phyloP scores from a whole-genome alignment of 495 filamentous ascomycete species.

The Penicillium steckii region DNA sequence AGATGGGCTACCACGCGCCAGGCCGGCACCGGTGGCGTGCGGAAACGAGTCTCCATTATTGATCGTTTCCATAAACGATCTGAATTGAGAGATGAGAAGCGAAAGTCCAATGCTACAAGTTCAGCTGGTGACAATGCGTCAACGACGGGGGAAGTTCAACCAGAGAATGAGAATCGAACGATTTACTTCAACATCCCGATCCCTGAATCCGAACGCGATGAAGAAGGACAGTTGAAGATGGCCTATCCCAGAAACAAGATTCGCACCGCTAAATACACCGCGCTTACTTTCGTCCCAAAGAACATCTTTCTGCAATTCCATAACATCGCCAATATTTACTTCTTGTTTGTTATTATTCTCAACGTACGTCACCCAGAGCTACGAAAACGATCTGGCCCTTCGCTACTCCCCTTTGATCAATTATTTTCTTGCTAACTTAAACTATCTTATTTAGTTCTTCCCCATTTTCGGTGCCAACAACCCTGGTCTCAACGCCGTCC shows the following conservation, averaged over 20 bases:
- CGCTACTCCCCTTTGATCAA: not conserved
- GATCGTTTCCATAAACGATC: slow-evolving; percentile 68
- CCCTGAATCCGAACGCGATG: slow-evolving; percentile 74
- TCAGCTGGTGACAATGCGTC: slow-evolving; percentile 38
- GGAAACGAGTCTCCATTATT: slow-evolving; percentile 84
- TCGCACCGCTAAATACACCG: slow-evolving; percentile 94
- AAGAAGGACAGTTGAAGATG: slow-evolving; percentile 69
- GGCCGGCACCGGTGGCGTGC: slow-evolving; percentile 65
- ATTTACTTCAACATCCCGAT: slow-evolving; percentile 88
- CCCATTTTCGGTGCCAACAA: slow-evolving; percentile 92
- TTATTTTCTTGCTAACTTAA: slow-evolving; percentile 3
- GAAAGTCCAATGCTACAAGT: slow-evolving; percentile 50
- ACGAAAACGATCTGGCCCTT: not conserved
- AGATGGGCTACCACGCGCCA: slow-evolving; percentile 93
- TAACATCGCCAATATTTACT: slow-evolving; percentile 98
- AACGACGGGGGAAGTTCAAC: slow-evolving; percentile 37
- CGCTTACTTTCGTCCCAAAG: slow-evolving; percentile 95
- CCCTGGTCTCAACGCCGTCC: slow-evolving; percentile 85
- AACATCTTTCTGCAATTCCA: slow-evolving; percentile 97
- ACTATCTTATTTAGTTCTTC: slow-evolving; percentile 68
- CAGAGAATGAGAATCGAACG: slow-evolving; percentile 32
- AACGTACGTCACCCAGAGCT: slow-evolving; percentile 59
- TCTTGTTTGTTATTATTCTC: slow-evolving; percentile 93
- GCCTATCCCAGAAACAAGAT: slow-evolving; percentile 93
- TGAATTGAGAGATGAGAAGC: slow-evolving; percentile 61